These are phyloP conservation scores for Naganishia friedmannii DNA, from an alignment of 768 basidiomycete genomes.

Conservation along the genomic window DNA sequence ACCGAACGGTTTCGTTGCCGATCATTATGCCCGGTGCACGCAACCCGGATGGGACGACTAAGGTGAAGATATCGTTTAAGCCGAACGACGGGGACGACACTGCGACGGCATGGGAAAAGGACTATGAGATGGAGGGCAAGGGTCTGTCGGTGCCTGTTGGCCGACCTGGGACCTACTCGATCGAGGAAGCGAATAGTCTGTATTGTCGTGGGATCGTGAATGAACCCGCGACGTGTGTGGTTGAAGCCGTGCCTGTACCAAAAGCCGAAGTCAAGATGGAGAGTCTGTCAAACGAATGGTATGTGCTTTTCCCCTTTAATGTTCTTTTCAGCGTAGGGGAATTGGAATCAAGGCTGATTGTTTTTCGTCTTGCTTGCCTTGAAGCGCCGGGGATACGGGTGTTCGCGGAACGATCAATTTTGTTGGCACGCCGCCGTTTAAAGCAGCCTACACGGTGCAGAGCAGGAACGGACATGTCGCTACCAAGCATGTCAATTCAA, in stretches of 20 bases:
- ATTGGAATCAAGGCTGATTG: not conserved
- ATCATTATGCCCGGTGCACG: constrained; percentile 60
- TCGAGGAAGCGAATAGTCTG: constrained; percentile 68
- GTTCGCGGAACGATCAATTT: constrained; percentile 81
- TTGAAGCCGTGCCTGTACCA: constrained; percentile 62
- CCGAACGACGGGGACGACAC: constrained; percentile 56
- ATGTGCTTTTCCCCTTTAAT: constrained; percentile 33
- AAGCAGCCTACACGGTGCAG: constrained; percentile 63
- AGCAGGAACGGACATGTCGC: not conserved
- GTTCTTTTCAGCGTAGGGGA: not conserved
- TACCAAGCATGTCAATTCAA: not conserved
- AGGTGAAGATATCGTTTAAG: constrained; percentile 61
- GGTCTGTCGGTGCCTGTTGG: constrained; percentile 46
- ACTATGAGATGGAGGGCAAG: constrained; percentile 57
- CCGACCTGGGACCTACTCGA: constrained; percentile 73
- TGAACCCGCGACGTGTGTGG: constrained; percentile 74
- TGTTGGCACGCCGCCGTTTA: constrained; percentile 85
- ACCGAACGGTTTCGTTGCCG: constrained; percentile 62
- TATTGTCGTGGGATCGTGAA: constrained; percentile 79
- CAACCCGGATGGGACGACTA: constrained; percentile 54
- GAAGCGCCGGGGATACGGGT: constrained; percentile 68
- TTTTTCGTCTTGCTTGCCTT: constrained; percentile 50
- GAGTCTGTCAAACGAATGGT: constrained; percentile 82
- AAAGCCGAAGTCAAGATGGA: constrained; percentile 84
- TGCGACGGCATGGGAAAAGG: constrained; percentile 65